Evolutionary conservation across 208 protist species (phyloP).

Genomic region (Ichthyophonus hoferi): DNA sequence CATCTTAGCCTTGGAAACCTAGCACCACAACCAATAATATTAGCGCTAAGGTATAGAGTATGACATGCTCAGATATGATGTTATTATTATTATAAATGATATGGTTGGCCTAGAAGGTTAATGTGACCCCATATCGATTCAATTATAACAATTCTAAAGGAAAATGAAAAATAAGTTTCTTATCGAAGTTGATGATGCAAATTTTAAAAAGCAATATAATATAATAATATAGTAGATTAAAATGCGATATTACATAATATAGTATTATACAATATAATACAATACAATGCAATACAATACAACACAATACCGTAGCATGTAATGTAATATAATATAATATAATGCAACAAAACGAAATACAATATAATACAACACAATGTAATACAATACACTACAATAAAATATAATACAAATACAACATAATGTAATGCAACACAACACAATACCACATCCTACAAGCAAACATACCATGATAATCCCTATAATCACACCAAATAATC

Average conservation of each 20-base stretch:
- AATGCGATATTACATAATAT: not conserved
- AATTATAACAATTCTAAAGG: too few relatives aligned
- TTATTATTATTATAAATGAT: not conserved
- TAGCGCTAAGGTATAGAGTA: not conserved
- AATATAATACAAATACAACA: too few relatives aligned
- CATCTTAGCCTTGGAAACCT: not conserved
- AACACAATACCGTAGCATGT: too few relatives aligned
- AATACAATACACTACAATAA: not conserved
- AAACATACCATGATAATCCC: constrained; percentile 42
- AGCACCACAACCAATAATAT: too few relatives aligned
- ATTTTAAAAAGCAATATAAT: too few relatives aligned
- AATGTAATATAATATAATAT: constrained; percentile 17
- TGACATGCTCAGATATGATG: not conserved
- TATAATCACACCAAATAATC: constrained; percentile 52
- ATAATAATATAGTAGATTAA: not conserved
- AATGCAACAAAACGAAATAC: too few relatives aligned
- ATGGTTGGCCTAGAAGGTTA: not conserved
- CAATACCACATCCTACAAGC: not conserved
- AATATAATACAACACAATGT: not conserved
- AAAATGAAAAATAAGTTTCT: not conserved
- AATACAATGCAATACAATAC: too few relatives aligned
- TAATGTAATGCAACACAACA: too few relatives aligned
- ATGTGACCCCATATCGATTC: too few relatives aligned
- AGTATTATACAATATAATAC: not conserved
- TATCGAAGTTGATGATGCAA: not conserved